Percentiles rank a stretch among this genome's conserved stretches.
These are phyloP conservation scores for Schizochytrium sp. DNA, from an alignment of 108 stramenopile genomes.

Conservation along the genomic window DNA sequence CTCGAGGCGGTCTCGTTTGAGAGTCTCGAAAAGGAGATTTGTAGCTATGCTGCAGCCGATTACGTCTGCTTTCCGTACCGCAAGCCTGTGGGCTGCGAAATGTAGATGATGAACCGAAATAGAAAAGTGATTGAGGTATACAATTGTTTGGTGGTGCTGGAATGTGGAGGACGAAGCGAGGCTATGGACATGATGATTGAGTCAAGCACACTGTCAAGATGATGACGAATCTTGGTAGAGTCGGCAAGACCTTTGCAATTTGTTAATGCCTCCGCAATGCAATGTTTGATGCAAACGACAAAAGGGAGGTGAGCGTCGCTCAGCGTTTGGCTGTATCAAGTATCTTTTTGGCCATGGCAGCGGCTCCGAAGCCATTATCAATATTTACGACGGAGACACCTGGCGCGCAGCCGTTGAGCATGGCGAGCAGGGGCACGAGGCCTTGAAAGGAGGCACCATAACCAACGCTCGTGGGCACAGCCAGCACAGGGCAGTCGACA, in stretches of 20 bases:
- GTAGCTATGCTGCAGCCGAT: not conserved
- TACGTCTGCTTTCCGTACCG: not conserved
- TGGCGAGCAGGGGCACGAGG: slow-evolving; percentile 78
- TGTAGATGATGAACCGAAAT: not conserved
- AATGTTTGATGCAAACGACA: no score
- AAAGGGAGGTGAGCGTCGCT: no score
- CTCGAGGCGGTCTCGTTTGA: not conserved
- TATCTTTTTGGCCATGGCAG: slow-evolving; percentile 77
- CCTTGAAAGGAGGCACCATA: slow-evolving; percentile 85
- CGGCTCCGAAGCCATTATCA: slow-evolving; percentile 93
- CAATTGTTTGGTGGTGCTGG: no score
- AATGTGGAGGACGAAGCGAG: no score
- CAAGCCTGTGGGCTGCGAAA: not conserved
- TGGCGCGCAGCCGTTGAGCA: slow-evolving; percentile 89
- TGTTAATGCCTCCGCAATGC: no score
- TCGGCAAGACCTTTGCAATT: no score
- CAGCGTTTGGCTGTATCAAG: not conserved
- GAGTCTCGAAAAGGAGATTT: not conserved
- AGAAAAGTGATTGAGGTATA: no score
- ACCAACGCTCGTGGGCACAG: slow-evolving; percentile 82
- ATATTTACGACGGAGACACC: slow-evolving; percentile 90
- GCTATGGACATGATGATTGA: no score
- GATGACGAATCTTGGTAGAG: no score
- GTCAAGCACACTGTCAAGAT: no score
- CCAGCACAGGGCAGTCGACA: slow-evolving; percentile 78